Evolutionary conservation across 768 basidiomycete genomes (phyloP), one percentile per base, ranked within the genome.

Genomic region (Coprinopsis strossmayeri): DNA sequence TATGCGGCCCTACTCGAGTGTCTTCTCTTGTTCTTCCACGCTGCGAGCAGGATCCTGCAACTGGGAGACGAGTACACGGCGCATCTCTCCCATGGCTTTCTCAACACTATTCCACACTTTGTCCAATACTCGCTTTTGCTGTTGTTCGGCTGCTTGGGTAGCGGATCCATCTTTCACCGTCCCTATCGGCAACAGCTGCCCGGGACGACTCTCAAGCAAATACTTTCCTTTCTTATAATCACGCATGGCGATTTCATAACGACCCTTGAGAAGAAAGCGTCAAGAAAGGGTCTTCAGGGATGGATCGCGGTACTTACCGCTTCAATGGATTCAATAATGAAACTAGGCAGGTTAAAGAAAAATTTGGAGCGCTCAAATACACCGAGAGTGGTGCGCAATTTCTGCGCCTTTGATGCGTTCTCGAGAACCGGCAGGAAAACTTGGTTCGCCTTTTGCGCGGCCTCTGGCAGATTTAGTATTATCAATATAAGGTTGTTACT

Each of bases 191-290:
- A 91, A 70, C 1, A 92, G 71, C 59, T 92, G 91, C 0, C 84
- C 86, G 0, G 93, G 90, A n/a, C 91, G 81, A 7, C 88, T 85
- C 59, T 93, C 88, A 37, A 95, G 75, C 24, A 97, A 71, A 64
- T 87, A 84, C 54, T 92, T 91, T 18, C 95, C 96, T 64, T 96
- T 97, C 69, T 95, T 95, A 72, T 98, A 99, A 56, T 96, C 93
- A 17, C 92, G 81, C 59, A 99, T 72, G 0, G 94, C 95, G 27
- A 85, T 80, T 50, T 98, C 96, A 62, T 94, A 98, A 46, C 88
- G 87, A 12, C 92, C 91, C 92, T 96, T 57, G 11, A 51, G n/a
- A 32, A 34, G 20, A n/a, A 32, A 32, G 40, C 15, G 18, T 55
- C 23, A 42, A 28, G 11, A 15, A 37, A 39, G 25, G 0, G 10